Conservation (phyloP, 768 basidiomycete genomes). For the Trichaptum fuscoviolaceum region DNA sequence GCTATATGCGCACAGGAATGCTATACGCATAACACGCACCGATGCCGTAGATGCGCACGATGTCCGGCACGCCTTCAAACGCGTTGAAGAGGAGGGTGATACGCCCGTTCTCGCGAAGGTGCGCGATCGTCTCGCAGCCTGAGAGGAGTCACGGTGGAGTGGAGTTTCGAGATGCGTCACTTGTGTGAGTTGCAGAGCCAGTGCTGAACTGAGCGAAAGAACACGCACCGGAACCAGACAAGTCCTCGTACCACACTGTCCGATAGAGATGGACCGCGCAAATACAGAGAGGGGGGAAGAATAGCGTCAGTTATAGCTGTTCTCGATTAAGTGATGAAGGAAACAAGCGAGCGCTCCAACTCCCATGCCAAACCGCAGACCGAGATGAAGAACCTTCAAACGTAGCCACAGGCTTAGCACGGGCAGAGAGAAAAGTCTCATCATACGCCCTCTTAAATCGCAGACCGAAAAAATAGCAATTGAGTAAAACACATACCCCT, state of each 20-base stretch:
- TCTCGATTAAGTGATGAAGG: no score
- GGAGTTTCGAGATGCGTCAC: no score
- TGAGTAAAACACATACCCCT: slow-evolving; percentile 14
- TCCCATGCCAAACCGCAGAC: no score
- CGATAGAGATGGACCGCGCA: no score
- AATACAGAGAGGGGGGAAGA: background rate
- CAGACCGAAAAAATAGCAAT: no score
- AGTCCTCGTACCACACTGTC: slow-evolving; percentile 67
- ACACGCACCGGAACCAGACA: slow-evolving; percentile 58
- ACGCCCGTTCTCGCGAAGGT: slow-evolving; percentile 55
- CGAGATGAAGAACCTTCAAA: no score
- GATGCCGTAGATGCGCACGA: slow-evolving; percentile 53
- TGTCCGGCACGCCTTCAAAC: slow-evolving; percentile 54
- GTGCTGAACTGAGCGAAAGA: background rate
- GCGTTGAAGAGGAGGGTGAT: slow-evolving; percentile 59
- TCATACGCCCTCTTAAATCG: background rate
- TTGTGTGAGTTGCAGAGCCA: background rate
- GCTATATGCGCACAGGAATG: background rate
- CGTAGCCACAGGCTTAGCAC: no score
- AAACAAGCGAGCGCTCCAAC: no score
- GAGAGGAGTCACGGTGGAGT: no score
- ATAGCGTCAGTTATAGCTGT: background rate
- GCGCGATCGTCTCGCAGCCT: slow-evolving; percentile 57
- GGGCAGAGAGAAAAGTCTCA: no score
- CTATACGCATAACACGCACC: slow-evolving; percentile 31